Base-by-base conservation (phyloP, 2,329 filamentous ascomycete genomes). In the Aureobasidium sp. region DNA sequence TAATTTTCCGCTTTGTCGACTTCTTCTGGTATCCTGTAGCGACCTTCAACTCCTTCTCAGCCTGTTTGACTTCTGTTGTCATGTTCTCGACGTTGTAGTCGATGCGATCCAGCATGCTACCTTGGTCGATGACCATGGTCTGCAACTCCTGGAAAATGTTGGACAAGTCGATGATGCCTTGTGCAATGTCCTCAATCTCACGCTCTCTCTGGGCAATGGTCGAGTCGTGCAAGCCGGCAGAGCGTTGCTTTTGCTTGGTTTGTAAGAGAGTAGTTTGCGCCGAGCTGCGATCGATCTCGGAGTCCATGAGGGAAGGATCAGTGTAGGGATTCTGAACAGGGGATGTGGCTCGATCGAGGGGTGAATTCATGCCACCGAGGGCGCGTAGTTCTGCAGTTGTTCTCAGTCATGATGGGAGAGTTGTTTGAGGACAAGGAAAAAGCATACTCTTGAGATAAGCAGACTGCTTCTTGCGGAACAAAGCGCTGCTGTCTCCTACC, bases 131-230 rank as follows among this genome's bases (percentile, higher is more conserved):
- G 63, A 81, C 91, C 92, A 99, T 97, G 52, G 82, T 87, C 75
- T 99, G 94, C 33, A 99, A 79, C 70, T 99, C 94, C 65, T 95
- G 90, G 78, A 99, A 99, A 56, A 99, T 90, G 73, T 97, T 94
- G 4, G 93, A 90, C 8, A 99, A 80, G 72, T 97, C 93, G 70
- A 99, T 97, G 74, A 99, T 97, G 62, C 94, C 93, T 72, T 97
- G 92, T 2, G 94, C 94, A 66, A 99, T 99, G 68, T 97, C 92
- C 71, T 96, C 95, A 69, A 99, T 99, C 75, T 97, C 94, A 44
- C 89, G 87, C 76, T 99, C 94, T 66, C 94, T 89, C 73, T 97
- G 94, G 64, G 87, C 84, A 68, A 99, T 97, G 40, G 85, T 85
- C 2, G 86, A 81, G 71, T 97, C 93, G 70, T 95, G 91, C n/a